These are phyloP conservation scores for Solanum tacnaense DNA, from an alignment of 257 asterid genomes.

Conservation along the genomic window DNA sequence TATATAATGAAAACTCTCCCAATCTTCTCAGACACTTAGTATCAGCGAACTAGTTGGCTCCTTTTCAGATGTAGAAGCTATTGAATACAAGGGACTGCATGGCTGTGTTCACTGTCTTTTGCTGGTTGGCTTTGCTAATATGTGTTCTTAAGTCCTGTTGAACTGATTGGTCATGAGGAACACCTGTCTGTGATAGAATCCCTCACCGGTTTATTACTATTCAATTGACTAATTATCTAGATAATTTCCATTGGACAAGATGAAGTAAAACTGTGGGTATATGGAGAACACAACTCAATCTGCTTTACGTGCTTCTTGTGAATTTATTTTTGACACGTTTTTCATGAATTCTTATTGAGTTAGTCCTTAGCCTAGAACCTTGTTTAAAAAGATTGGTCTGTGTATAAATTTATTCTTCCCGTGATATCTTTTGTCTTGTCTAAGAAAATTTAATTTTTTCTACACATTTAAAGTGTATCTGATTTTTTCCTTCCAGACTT, in stretches of 20 bases:
- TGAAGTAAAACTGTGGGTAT: not conserved
- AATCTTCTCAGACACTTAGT: not conserved
- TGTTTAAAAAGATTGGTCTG: not conserved
- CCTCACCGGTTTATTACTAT: not conserved
- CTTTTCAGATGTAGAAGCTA: not conserved
- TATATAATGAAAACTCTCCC: not conserved
- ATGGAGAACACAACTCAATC: not conserved
- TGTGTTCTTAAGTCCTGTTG: not conserved
- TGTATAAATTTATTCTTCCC: not conserved
- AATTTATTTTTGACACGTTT: not conserved
- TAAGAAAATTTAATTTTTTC: not conserved
- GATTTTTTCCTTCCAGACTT: constrained; percentile 44
- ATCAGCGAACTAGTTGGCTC: not conserved
- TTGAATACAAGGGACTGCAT: not conserved
- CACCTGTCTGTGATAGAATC: not conserved
- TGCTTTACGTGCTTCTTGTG: not conserved
- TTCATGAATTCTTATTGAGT: not conserved
- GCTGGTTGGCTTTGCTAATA: not conserved
- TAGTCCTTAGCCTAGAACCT: not conserved
- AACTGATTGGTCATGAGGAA: not conserved
- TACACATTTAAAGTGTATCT: not conserved
- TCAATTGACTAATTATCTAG: not conserved
- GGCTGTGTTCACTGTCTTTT: not conserved
- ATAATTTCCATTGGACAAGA: not conserved
- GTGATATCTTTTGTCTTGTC: not conserved